These are phyloP conservation scores for Trichaptum fuscoviolaceum DNA, from an alignment of 768 basidiomycete species.

Conservation along the genomic window DNA sequence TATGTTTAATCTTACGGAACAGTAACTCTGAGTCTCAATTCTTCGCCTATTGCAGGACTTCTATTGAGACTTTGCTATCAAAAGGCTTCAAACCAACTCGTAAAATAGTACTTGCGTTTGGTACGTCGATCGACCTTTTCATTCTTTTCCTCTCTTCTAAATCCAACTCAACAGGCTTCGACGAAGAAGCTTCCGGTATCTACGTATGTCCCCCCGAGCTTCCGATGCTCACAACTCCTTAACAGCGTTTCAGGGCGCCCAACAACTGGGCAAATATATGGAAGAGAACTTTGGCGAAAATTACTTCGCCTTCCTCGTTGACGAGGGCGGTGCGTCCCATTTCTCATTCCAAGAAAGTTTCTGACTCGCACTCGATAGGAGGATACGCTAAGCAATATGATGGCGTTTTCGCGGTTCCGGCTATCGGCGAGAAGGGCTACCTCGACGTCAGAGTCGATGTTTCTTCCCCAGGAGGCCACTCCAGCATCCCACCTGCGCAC, in stretches of 20 bases:
- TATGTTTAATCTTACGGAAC: conserved; percentile 19
- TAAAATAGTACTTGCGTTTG: conserved; percentile 43
- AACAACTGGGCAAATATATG: conserved; percentile 41
- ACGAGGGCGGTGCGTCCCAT: conserved; percentile 68
- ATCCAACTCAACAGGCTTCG: conserved; percentile 61
- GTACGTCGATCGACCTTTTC: conserved; percentile 9
- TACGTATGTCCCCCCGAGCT: conserved; percentile 30
- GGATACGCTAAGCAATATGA: conserved; percentile 49
- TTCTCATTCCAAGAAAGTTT: neutral
- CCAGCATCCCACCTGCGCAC: conserved; percentile 76
- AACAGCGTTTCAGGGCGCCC: conserved; percentile 44
- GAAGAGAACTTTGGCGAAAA: conserved; percentile 61
- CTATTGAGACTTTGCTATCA: conserved; percentile 61
- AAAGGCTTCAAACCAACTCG: conserved; percentile 60
- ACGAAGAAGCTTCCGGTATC: conserved; percentile 61
- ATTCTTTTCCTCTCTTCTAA: conserved; percentile 14
- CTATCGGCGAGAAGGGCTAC: conserved; percentile 71
- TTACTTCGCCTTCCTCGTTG: conserved; percentile 73
- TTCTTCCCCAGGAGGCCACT: conserved; percentile 73
- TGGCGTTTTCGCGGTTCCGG: conserved; percentile 53
- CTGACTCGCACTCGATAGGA: conserved; percentile 26
- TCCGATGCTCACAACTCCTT: conserved; percentile 27
- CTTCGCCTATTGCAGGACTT: conserved; percentile 28
- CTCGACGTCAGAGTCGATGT: conserved; percentile 62
- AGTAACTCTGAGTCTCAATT: conserved; percentile 1